A percentile compares a stretch with the other conserved stretches of the same genome.
Conservation (phyloP, 345 rosid species). For the Lumnitzera littorea region DNA sequence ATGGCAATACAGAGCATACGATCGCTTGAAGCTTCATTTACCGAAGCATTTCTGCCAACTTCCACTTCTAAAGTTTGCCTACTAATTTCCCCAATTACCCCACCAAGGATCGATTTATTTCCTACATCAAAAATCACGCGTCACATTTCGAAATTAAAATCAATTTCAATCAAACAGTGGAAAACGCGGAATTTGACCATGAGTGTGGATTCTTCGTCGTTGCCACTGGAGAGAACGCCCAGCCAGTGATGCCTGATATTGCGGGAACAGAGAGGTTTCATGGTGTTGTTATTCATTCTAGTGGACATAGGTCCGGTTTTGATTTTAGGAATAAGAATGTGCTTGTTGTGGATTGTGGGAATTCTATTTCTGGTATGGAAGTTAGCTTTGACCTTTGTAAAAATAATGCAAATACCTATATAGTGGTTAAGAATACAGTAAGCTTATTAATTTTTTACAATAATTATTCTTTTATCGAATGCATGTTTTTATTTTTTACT, state of each 20-base stretch:
- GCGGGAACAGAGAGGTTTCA: slow-evolving; percentile 35
- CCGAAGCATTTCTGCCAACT: slow-evolving; percentile 82
- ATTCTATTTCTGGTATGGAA: slow-evolving; percentile 57
- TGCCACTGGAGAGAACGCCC: slow-evolving; percentile 78
- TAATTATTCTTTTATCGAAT: no score
- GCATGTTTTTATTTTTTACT: no score
- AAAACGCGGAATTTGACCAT: slow-evolving; percentile 45
- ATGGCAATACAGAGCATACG: slow-evolving; percentile 73
- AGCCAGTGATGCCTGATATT: slow-evolving; percentile 17
- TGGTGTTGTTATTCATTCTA: slow-evolving; percentile 48
- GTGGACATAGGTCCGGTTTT: slow-evolving; percentile 48
- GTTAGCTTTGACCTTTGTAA: slow-evolving; percentile 51
- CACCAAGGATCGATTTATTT: slow-evolving; percentile 52
- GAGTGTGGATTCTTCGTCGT: slow-evolving; percentile 39
- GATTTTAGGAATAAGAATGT: slow-evolving; percentile 38
- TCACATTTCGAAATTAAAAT: slow-evolving; percentile 56
- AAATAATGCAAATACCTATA: slow-evolving; percentile 42
- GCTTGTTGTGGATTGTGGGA: slow-evolving; percentile 77
- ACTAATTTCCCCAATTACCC: slow-evolving; percentile 45
- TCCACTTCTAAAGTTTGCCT: slow-evolving; percentile 31
- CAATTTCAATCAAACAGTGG: slow-evolving; percentile 52
- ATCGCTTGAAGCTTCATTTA: slow-evolving; percentile 84
- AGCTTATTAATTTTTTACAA: neutral
- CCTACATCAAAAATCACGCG: slow-evolving; percentile 71
- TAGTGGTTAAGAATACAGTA: slow-evolving; percentile 60